A percentile compares a stretch with the other conserved stretches of the same genome.
Conservation (phyloP, 1,284 basidiomycete genomes). For the Ustilago curta region DNA sequence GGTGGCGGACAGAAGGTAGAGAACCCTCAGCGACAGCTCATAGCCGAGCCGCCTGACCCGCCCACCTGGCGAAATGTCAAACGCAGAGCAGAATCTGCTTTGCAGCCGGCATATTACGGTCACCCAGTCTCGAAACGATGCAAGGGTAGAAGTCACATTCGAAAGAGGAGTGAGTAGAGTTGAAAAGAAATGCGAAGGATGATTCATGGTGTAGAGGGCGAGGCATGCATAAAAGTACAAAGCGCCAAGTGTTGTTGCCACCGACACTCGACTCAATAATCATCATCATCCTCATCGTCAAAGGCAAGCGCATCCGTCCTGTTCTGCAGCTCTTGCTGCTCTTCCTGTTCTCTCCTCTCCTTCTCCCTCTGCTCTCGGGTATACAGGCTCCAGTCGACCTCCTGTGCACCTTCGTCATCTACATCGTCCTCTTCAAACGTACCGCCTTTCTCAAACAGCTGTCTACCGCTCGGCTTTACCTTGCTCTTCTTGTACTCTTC, state of each 20-base stretch:
- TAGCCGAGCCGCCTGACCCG: slow-evolving; percentile 1
- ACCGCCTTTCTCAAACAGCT: slow-evolving; percentile 59
- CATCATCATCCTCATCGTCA: slow-evolving; percentile 56
- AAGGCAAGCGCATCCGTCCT: slow-evolving; percentile 41
- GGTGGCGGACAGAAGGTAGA: neutral
- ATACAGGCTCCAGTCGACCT: slow-evolving; percentile 64
- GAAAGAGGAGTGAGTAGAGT: neutral
- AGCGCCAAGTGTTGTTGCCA: neutral
- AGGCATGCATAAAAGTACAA: slow-evolving; percentile 45
- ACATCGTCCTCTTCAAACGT: slow-evolving; percentile 52
- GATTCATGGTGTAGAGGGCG: neutral
- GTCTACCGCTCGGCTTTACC: slow-evolving; percentile 76
- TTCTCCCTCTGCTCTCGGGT: slow-evolving; percentile 61
- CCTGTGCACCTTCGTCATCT: slow-evolving; percentile 56
- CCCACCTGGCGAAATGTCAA: neutral
- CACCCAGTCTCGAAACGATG: neutral
- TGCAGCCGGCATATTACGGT: too few species aligned
- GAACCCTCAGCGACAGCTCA: neutral
- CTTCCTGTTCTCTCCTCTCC: slow-evolving; percentile 58
- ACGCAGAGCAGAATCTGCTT: neutral
- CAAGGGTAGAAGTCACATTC: too few species aligned
- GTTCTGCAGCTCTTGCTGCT: slow-evolving; percentile 34
- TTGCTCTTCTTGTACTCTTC: slow-evolving; percentile 83
- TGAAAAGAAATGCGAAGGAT: slow-evolving; percentile 3
- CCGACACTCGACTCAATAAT: slow-evolving; percentile 15